phyloP scores from a whole-genome alignment of 192 early-diverging fungal species.

The Umbelopsis vinacea region DNA sequence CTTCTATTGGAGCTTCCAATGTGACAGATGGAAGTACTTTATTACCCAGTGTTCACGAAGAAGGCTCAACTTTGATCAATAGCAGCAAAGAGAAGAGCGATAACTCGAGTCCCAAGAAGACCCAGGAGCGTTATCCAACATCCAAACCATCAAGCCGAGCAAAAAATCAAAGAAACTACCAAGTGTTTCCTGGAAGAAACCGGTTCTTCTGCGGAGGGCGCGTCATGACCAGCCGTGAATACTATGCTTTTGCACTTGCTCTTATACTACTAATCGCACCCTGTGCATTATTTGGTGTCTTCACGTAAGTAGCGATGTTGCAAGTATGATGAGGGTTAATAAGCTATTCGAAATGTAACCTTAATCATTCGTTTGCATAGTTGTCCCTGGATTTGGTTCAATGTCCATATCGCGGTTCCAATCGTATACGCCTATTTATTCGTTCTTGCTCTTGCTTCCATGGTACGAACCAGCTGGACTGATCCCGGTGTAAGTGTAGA shows the following conservation, averaged over 20 bases:
- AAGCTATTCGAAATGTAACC: neutral
- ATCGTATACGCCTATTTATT: constrained; percentile 72
- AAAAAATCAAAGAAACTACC: constrained; percentile 43
- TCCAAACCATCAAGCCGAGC: neutral
- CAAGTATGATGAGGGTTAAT: neutral
- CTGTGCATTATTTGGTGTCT: constrained; percentile 59
- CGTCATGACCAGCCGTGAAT: constrained; percentile 67
- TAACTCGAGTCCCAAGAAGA: neutral
- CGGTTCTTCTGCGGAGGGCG: constrained; percentile 67
- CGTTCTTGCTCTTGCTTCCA: constrained; percentile 62
- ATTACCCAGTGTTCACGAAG: constrained; percentile 16
- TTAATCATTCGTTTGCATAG: constrained; percentile 37
- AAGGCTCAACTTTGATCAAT: constrained; percentile 3
- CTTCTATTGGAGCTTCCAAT: constrained; percentile 14
- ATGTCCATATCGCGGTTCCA: constrained; percentile 62
- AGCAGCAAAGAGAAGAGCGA: neutral
- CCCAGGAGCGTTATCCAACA: neutral
- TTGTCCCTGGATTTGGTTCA: constrained; percentile 66
- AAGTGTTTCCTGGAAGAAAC: constrained; percentile 58
- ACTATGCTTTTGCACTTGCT: constrained; percentile 62
- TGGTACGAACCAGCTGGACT: constrained; percentile 76
- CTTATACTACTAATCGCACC: constrained; percentile 60
- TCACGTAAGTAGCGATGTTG: constrained; percentile 48
- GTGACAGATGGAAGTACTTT: constrained; percentile 18
- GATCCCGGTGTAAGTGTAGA: constrained; percentile 64